Base-by-base conservation (phyloP, 495 filamentous ascomycete genomes). In the Lophium mytilinum region DNA sequence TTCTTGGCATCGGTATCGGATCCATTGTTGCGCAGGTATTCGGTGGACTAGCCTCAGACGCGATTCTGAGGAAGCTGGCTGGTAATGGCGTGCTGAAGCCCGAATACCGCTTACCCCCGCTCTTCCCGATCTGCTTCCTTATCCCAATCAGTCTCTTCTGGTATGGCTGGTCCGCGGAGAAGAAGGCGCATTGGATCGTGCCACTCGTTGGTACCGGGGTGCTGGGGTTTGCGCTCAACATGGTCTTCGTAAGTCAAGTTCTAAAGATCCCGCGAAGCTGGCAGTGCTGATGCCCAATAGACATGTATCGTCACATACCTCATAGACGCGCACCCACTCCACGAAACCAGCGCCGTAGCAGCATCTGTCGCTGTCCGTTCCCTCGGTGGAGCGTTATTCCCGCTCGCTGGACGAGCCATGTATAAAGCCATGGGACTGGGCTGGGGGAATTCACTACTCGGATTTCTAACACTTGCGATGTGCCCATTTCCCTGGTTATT, bases 401-500 rank as follows among this genome's bases (percentile, higher is more conserved):
- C 65, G 9, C 34, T 65, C 2, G 59, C 55, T 10, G 63, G 58
- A 7, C 36, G 51, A 4, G 19, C 18, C 12, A 53, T 65, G 63
- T 65, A 65, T 37, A 19, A 48, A 14, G 19, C 43, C 5, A 18
- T 67, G 5, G 62, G 62, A 11, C 46, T 58, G 11, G 62, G 62
- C n/a, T 64, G 65, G 65, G 65, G 62, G 9, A 65, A 59, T 36
- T 47, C 41, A 5, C 41, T 67, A 50, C 45, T 65, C 14, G 65
- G 50, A 1, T 61, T 64, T 30, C 33, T 67, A 11, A 35, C 57
- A 1, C 14, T 67, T 5, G 58, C 53, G 0, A 78, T 83, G 74
- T 68, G 76, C 43, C 71, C 74, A 1, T 53, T 80, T 0, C 78
- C 80, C 1, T 60, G 73, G 15, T 67, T 73, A 0, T 69, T 82